A percentile compares a stretch with the other conserved stretches of the same genome.
phyloP scores from a whole-genome alignment of 495 filamentous ascomycete species.

The Penicillium cataractarum region DNA sequence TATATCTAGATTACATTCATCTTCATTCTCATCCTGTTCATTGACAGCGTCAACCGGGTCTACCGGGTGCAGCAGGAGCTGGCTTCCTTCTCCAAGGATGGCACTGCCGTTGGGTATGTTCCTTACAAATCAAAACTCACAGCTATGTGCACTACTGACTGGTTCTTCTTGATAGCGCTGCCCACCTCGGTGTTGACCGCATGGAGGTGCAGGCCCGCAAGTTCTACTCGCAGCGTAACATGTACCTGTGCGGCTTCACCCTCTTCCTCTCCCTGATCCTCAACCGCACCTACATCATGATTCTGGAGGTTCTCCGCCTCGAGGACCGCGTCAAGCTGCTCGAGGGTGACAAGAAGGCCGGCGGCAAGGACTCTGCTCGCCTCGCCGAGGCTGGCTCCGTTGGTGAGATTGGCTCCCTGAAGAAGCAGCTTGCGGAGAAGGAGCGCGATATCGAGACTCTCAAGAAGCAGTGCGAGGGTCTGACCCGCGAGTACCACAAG shows the following conservation, averaged over 20 bases:
- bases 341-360: conserved; percentile 73
- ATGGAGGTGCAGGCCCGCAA: conserved; percentile 99
- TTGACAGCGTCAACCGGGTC: conserved; percentile 98
- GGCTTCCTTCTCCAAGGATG: conserved; percentile 57
- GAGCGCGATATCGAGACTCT: conserved; percentile 77
- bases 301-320: conserved; percentile 88
- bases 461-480: conserved; percentile 81
- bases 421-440: conserved; percentile 71
- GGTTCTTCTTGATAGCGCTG: conserved; percentile 54
- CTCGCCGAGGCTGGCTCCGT: conserved; percentile 67
- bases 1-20: conserved; percentile 87
- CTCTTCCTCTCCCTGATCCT: conserved; percentile 98
- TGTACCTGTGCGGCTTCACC: conserved; percentile 99
- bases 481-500: conserved; percentile 78
- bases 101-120: conserved; percentile 47
- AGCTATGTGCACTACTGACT: conserved; percentile 15
- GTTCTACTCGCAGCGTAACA: conserved; percentile 99
- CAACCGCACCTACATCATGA: conserved; percentile 98
- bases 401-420: conserved; percentile 73
- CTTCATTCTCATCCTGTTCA: conserved; percentile 96
- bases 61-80: conserved; percentile 94
- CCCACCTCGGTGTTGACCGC: conserved; percentile 82
- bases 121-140: neutral
- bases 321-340: conserved; percentile 90
- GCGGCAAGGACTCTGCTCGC: conserved; percentile 69